phyloP scores from a whole-genome alignment of 2,329 filamentous ascomycete genomes.

The Xylaria sp. region DNA sequence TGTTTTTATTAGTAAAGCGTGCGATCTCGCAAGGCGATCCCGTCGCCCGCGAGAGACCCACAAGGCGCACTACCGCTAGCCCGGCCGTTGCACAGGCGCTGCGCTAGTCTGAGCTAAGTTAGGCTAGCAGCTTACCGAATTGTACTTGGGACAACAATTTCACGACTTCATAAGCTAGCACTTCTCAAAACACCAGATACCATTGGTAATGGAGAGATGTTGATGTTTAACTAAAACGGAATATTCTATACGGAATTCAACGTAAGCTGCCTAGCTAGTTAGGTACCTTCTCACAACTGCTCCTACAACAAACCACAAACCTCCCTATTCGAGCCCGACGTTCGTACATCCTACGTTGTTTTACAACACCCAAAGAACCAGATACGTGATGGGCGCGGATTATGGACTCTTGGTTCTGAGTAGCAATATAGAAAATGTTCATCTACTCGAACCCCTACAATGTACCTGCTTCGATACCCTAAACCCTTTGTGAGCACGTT shows the following conservation, averaged over 20 bases:
- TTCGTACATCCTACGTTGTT: no score
- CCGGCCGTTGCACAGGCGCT: not conserved
- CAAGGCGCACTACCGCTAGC: slow-evolving; percentile 14
- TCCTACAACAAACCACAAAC: no score
- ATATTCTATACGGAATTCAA: no score
- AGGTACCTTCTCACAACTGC: no score
- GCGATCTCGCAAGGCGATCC: slow-evolving; percentile 31
- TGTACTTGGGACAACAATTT: no score
- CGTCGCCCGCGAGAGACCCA: slow-evolving; percentile 1
- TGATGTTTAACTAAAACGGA: no score
- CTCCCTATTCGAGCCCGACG: no score
- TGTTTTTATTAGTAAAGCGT: slow-evolving; percentile 31
- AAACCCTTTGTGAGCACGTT: not conserved
- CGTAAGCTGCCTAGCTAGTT: no score
- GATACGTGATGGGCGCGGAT: not conserved
- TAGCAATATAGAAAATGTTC: not conserved
- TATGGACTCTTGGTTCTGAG: not conserved
- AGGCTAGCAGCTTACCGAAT: not conserved
- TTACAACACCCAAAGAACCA: no score
- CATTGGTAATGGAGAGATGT: no score
- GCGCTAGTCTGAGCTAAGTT: slow-evolving; percentile 9
- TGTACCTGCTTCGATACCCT: not conserved
- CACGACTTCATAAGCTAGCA: no score
- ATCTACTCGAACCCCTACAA: not conserved
- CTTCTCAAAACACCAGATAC: no score